phyloP scores from a whole-genome alignment of 768 basidiomycete species.

The Leccinum disarticulatum region DNA sequence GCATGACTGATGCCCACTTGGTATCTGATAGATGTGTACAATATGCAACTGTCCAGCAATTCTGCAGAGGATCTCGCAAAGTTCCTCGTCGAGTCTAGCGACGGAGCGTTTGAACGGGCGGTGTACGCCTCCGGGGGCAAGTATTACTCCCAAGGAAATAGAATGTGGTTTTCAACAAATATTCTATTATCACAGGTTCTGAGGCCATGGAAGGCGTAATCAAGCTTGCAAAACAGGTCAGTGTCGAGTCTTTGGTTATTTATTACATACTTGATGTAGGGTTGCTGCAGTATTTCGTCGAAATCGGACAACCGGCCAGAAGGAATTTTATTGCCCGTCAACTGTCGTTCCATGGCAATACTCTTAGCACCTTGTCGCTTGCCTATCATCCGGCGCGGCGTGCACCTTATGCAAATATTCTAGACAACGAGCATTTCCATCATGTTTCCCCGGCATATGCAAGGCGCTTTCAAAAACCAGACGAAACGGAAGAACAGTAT shows the following conservation, averaged over 20 bases:
- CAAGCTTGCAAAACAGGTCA: constrained; percentile 77
- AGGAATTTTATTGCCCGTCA: constrained; percentile 77
- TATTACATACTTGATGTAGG: constrained; percentile 10
- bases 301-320: constrained; percentile 67
- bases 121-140: constrained; percentile 77
- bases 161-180: background rate
- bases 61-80: constrained; percentile 81
- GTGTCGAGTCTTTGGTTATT: constrained; percentile 5
- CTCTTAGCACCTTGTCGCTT: constrained; percentile 66
- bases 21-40: constrained; percentile 68
- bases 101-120: constrained; percentile 71
- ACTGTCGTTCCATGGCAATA: constrained; percentile 86
- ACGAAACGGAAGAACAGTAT: constrained; percentile 78
- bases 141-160: constrained; percentile 8
- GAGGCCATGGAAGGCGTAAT: constrained; percentile 90
- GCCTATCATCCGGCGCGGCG: constrained; percentile 68
- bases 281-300: constrained; percentile 59
- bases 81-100: constrained; percentile 57
- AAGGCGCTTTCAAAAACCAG: constrained; percentile 66
- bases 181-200: constrained; percentile 50
- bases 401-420: constrained; percentile 62
- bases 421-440: constrained; percentile 68
- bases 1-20: background rate
- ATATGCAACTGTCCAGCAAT: constrained; percentile 77
- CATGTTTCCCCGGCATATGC: constrained; percentile 89